Conservation (phyloP, 225 moss, liverwort and hornwort genomes). For the Thuidium tamariscinum region DNA sequence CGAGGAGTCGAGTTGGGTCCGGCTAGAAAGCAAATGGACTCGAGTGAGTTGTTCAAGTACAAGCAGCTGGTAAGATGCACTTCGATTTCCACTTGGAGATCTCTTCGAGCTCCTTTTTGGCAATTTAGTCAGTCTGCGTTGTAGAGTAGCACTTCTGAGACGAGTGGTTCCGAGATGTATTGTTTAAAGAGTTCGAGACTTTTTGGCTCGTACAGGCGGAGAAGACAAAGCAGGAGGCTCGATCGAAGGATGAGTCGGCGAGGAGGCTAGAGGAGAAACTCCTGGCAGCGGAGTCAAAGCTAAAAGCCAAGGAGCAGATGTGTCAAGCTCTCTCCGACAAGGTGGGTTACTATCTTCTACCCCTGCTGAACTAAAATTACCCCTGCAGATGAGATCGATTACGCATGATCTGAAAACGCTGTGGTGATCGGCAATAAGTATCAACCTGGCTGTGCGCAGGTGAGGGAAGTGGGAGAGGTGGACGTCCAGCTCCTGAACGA, state of each 20-base stretch:
- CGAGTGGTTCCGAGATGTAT: neutral
- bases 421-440: neutral
- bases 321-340: slow-evolving; percentile 61
- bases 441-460: neutral
- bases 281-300: slow-evolving; percentile 50
- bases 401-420: too few species aligned
- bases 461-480: slow-evolving; percentile 58
- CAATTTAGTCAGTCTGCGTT: neutral
- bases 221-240: slow-evolving; percentile 66
- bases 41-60: slow-evolving; percentile 87
- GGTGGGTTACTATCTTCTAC: slow-evolving; percentile 9
- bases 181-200: neutral
- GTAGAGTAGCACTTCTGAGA: neutral
- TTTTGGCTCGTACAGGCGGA: slow-evolving; percentile 42
- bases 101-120: neutral
- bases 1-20: slow-evolving; percentile 95
- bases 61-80: slow-evolving; percentile 65
- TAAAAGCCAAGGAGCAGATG: slow-evolving; percentile 76
- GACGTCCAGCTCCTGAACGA: slow-evolving; percentile 70
- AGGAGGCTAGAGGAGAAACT: slow-evolving; percentile 72
- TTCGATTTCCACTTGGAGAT: too few species aligned
- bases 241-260: slow-evolving; percentile 67
- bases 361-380: too few species aligned
- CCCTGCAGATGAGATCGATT: neutral
- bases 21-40: slow-evolving; percentile 80